phyloP scores from a whole-genome alignment of 192 early-diverging fungal genomes.

The Coemansia pectinata region DNA sequence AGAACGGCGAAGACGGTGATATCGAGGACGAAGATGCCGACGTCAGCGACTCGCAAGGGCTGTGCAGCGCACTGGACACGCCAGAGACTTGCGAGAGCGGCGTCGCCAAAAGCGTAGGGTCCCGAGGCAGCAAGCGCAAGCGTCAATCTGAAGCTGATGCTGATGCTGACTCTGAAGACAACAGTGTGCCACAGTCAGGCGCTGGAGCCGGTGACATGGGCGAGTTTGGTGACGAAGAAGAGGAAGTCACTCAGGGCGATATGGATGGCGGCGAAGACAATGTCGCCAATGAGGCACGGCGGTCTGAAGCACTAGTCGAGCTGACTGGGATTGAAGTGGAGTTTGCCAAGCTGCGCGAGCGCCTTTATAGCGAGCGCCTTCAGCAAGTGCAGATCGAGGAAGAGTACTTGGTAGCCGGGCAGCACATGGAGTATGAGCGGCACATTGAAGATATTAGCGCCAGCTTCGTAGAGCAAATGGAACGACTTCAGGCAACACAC shows the following conservation, averaged over 20 bases:
- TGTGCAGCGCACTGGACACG: constrained; percentile 14
- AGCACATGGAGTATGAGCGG: constrained; percentile 45
- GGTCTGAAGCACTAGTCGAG: constrained; percentile 38
- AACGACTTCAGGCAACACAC: constrained; percentile 34
- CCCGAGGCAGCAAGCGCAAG: constrained; percentile 8
- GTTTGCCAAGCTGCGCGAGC: constrained; percentile 56
- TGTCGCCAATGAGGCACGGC: constrained; percentile 37
- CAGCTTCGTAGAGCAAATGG: constrained; percentile 21
- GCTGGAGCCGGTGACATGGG: neutral
- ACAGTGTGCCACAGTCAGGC: neutral
- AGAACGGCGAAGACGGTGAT: constrained; percentile 13
- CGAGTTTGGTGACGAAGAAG: neutral
- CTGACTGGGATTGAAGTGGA: constrained; percentile 51
- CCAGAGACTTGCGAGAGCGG: constrained; percentile 5
- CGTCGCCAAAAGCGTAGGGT: neutral
- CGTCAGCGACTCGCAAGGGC: neutral
- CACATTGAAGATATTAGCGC: constrained; percentile 29
- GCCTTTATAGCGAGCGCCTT: constrained; percentile 44
- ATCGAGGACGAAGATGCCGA: constrained; percentile 16
- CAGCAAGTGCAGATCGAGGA: constrained; percentile 53
- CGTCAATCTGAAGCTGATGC: neutral
- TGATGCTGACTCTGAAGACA: constrained; percentile 11
- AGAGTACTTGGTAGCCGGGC: constrained; percentile 36
- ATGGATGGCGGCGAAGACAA: constrained; percentile 15
- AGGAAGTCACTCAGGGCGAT: constrained; percentile 1